These are phyloP conservation scores for Rhizopogon rudus DNA, from an alignment of 768 basidiomycete genomes.

Conservation along the genomic window DNA sequence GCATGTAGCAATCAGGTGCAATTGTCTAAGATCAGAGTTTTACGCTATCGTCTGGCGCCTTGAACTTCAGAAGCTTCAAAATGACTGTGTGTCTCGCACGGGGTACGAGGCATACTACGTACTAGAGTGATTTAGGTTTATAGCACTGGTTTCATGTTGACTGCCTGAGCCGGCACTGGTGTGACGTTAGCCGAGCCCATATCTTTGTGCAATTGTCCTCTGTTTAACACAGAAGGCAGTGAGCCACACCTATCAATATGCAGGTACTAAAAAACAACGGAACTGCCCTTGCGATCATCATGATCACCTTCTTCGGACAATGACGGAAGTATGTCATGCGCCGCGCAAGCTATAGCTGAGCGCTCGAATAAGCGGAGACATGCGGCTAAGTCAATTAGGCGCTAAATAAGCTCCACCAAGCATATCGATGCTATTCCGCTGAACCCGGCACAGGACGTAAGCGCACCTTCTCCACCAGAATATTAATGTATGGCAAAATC, in stretches of 20 bases:
- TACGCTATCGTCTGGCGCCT: neutral
- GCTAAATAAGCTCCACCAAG: neutral
- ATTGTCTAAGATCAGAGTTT: neutral
- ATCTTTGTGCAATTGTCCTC: neutral
- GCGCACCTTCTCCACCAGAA: no score
- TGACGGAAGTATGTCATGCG: neutral
- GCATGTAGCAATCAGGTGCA: neutral
- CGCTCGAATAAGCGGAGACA: neutral
- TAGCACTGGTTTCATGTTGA: neutral
- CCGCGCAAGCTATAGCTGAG: no score
- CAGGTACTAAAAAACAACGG: neutral
- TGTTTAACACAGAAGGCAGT: neutral
- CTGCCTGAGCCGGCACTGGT: neutral
- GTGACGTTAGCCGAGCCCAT: neutral
- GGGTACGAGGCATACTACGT: neutral
- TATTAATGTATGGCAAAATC: neutral
- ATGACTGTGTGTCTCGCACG: neutral
- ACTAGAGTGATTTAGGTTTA: neutral
- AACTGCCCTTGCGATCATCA: neutral
- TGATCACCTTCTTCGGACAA: neutral
- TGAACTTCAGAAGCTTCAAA: neutral
- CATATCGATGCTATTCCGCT: neutral
- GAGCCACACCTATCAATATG: neutral
- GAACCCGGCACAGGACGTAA: neutral
- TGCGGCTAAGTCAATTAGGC: neutral